Conservation (phyloP, 192 early-diverging fungal species). For the Cetraspora pellucida region DNA sequence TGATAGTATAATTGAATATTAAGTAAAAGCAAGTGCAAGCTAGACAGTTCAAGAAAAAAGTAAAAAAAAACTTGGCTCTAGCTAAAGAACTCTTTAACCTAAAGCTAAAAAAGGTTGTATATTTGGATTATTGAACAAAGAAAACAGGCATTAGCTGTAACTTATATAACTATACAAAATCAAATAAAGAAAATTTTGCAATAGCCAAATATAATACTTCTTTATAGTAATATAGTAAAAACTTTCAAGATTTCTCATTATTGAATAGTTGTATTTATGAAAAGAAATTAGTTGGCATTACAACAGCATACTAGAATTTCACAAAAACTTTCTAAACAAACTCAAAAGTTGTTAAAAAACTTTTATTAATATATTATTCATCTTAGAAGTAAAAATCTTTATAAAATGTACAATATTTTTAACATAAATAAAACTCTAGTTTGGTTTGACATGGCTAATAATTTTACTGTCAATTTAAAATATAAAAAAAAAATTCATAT, state of each 20-base stretch:
- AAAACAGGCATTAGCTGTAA: neutral
- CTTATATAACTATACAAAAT: neutral
- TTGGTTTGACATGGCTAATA: conserved; percentile 1
- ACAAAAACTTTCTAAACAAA: neutral
- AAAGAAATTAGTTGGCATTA: neutral
- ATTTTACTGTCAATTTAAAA: neutral
- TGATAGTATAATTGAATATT: conserved; percentile 2
- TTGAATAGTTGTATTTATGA: conserved; percentile 3
- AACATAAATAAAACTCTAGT: conserved; percentile 4
- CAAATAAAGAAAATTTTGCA: conserved; percentile 7
- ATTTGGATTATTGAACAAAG: conserved; percentile 28
- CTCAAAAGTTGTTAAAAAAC: neutral
- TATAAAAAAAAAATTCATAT: neutral
- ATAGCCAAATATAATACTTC: neutral
- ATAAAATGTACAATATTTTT: neutral
- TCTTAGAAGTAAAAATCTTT: neutral
- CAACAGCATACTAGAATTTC: neutral
- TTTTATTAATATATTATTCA: neutral
- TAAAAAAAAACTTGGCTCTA: neutral
- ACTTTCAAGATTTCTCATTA: neutral
- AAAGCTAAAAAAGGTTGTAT: conserved; percentile 8
- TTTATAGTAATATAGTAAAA: neutral
- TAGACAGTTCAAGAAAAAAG: neutral
- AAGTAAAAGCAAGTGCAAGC: conserved; percentile 14
- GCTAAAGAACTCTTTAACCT: conserved; percentile 3